phyloP scores from a whole-genome alignment of 257 asterid genomes.

The Solanum dulcamara region DNA sequence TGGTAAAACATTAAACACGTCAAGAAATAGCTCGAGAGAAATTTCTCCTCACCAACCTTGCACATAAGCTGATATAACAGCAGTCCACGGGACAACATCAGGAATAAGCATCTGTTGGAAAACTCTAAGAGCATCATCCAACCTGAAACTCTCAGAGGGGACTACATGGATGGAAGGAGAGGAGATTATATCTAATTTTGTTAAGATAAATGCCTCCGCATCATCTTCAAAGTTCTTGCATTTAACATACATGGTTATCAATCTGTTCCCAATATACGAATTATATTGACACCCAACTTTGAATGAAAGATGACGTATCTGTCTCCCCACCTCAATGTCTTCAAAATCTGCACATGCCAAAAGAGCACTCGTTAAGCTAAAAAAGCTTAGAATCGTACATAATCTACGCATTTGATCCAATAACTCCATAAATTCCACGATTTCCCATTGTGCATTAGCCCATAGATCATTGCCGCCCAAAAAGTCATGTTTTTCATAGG shows the following conservation, averaged over 20 bases:
- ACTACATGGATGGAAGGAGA: conserved; percentile 2
- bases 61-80: conserved; percentile 10
- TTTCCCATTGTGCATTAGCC: conserved; percentile 8
- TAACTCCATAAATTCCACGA: conserved; percentile 1
- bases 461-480: conserved; percentile 17
- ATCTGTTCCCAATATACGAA: conserved; percentile 11
- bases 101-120: conserved; percentile 9
- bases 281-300: conserved; percentile 4
- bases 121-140: neutral
- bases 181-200: neutral
- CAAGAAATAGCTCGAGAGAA: conserved; percentile 3
- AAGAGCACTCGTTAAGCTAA: conserved; percentile 3
- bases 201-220: neutral
- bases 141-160: neutral
- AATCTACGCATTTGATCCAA: conserved; percentile 2
- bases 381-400: conserved; percentile 1
- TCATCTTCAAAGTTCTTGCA: conserved; percentile 5
- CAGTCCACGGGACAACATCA: conserved; percentile 10
- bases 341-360: conserved; percentile 13
- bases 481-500: conserved; percentile 5
- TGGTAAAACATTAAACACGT: neutral
- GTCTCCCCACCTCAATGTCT: conserved; percentile 2
- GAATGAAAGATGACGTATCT: conserved; percentile 10
- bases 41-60: conserved; percentile 2
- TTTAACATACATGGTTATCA: conserved; percentile 16